Evolutionary conservation across 2,329 filamentous ascomycete species (phyloP).

Genomic region (Arthrobotrys pseudoclavata): DNA sequence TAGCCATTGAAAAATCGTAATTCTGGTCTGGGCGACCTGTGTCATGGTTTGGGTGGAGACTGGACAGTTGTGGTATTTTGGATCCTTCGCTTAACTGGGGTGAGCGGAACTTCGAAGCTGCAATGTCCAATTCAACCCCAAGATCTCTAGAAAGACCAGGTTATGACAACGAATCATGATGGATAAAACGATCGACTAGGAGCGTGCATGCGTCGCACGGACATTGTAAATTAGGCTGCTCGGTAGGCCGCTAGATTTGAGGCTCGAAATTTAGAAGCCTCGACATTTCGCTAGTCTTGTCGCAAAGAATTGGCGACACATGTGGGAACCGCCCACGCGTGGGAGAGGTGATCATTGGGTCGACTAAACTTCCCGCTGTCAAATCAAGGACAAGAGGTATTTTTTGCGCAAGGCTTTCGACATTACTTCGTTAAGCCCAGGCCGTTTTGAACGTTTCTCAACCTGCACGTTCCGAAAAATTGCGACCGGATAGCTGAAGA

Average conservation of each 20-base stretch:
- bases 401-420: neutral
- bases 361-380: conserved; percentile 6
- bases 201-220: conserved; percentile 13
- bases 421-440: neutral
- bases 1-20: neutral
- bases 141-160: neutral
- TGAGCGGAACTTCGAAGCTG: neutral
- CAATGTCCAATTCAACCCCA: neutral
- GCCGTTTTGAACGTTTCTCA: neutral
- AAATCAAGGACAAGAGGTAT: neutral
- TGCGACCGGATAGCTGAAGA: neutral
- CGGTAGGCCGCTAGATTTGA: neutral
- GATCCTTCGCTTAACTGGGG: conserved; percentile 47
- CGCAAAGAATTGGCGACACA: neutral
- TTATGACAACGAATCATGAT: conserved; percentile 1
- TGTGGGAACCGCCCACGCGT: neutral
- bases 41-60: too few relatives aligned
- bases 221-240: conserved; percentile 3
- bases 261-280: conserved; percentile 10
- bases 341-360: neutral
- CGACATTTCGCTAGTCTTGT: neutral
- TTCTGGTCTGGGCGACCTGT: neutral
- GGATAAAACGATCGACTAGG: neutral
- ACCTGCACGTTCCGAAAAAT: neutral
- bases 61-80: conserved; percentile 24